Conservation (phyloP, 75 land plant genomes). For the Pseudotsuga menziesii region DNA sequence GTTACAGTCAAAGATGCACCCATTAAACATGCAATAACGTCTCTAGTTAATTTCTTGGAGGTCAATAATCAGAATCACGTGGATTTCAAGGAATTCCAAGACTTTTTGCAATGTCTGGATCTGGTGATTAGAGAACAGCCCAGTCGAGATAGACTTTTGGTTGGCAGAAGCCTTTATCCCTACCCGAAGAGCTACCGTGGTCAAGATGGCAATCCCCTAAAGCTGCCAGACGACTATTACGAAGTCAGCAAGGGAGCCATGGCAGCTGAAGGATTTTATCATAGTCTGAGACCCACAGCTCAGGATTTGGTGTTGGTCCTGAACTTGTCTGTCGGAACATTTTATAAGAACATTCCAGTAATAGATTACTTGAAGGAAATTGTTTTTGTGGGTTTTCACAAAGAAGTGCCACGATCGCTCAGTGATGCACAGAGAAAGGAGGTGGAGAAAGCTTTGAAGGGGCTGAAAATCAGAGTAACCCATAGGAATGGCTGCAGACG, state of each 20-base stretch:
- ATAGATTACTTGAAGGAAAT: conserved; percentile 34
- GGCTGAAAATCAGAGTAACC: neutral
- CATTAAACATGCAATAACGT: no score
- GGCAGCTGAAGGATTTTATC: conserved; percentile 43
- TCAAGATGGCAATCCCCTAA: no score
- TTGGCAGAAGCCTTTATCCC: conserved; percentile 24
- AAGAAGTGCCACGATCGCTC: no score
- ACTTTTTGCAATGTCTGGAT: no score
- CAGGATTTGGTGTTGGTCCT: conserved; percentile 48
- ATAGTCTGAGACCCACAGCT: conserved; percentile 40
- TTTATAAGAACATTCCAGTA: conserved; percentile 32
- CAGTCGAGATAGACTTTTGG: conserved; percentile 7
- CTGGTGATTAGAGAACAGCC: conserved; percentile 16
- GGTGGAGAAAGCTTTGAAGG: conserved; percentile 21
- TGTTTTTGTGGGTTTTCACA: no score
- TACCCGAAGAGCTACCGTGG: no score
- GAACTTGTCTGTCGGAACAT: conserved; percentile 42
- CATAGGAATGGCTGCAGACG: no score
- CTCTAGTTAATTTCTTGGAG: no score
- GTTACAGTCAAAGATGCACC: no score
- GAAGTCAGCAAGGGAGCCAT: conserved; percentile 11
- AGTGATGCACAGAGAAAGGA: conserved; percentile 3
- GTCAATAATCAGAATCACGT: no score
- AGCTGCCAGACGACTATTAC: conserved; percentile 7
- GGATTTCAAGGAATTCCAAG: no score